These are phyloP conservation scores for Microdochium bolleyi DNA, from an alignment of 2,329 filamentous ascomycete genomes.

Conservation along the genomic window DNA sequence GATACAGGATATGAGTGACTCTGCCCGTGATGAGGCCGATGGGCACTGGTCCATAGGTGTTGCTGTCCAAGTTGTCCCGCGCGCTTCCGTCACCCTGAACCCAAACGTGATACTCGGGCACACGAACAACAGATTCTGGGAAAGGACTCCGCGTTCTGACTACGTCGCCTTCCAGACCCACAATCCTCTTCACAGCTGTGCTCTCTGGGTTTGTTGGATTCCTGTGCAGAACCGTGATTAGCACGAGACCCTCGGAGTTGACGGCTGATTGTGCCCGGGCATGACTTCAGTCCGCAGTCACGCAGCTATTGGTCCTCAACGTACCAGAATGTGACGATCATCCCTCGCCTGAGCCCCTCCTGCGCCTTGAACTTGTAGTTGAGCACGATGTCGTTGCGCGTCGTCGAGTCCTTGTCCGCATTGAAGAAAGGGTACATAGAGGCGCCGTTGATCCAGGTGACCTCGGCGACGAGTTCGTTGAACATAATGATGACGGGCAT, in stretches of 20 bases:
- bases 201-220: constrained; percentile 64
- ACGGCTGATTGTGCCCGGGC: constrained; percentile 4
- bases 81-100: constrained; percentile 81
- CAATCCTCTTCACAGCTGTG: constrained; percentile 71
- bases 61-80: constrained; percentile 70
- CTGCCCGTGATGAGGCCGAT: constrained; percentile 67
- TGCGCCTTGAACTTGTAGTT: constrained; percentile 52
- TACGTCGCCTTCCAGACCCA: constrained; percentile 73
- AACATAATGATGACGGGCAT: constrained; percentile 54
- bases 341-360: constrained; percentile 56
- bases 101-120: constrained; percentile 87
- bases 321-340: constrained; percentile 66
- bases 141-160: constrained; percentile 60
- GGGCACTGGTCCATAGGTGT: constrained; percentile 80
- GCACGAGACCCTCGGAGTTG: constrained; percentile 3
- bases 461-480: constrained; percentile 51
- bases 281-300: neutral
- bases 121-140: constrained; percentile 44
- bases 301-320: constrained; percentile 13
- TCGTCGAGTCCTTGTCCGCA: constrained; percentile 50
- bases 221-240: constrained; percentile 29
- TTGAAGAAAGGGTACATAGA: constrained; percentile 79
- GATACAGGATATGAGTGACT: constrained; percentile 66
- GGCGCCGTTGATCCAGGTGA: constrained; percentile 48
- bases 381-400: constrained; percentile 45